These are phyloP conservation scores for Arthrobotrys megalospora DNA, from an alignment of 2,329 filamentous ascomycete genomes.

Conservation along the genomic window DNA sequence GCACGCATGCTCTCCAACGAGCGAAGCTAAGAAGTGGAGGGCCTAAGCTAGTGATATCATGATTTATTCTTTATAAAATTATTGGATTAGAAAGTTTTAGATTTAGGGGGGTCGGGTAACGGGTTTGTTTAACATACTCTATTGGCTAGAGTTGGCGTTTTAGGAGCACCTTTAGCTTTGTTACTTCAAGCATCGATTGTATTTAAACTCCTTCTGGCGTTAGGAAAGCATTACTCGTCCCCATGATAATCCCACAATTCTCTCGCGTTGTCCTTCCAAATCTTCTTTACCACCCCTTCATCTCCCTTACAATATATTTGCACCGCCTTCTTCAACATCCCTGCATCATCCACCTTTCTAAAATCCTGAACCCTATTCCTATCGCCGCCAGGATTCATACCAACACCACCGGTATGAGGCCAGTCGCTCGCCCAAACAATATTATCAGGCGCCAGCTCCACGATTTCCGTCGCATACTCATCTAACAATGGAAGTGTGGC, in stretches of 20 bases:
- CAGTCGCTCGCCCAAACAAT: constrained; percentile 63
- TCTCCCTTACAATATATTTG: constrained; percentile 59
- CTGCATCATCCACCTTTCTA: constrained; percentile 61
- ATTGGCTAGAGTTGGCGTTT: background rate
- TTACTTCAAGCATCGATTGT: background rate
- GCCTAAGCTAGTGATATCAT: background rate
- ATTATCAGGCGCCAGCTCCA: constrained; percentile 62
- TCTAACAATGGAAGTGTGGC: constrained; percentile 59
- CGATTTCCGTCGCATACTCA: constrained; percentile 62
- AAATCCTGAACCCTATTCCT: constrained; percentile 62
- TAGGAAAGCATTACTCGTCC: constrained; percentile 4
- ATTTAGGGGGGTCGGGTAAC: too few species aligned
- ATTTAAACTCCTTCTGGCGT: background rate
- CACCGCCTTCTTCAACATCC: constrained; percentile 37
- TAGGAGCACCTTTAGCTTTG: background rate
- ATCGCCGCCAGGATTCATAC: constrained; percentile 62
- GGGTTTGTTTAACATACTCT: background rate
- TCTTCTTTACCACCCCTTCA: constrained; percentile 59
- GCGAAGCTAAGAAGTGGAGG: background rate
- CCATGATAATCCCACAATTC: constrained; percentile 62
- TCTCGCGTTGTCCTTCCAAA: constrained; percentile 64
- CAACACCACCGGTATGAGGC: constrained; percentile 64
- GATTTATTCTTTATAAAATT: background rate
- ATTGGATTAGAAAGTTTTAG: too few species aligned
- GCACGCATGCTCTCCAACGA: constrained; percentile 2